Base-by-base conservation (phyloP, 768 basidiomycete genomes). In the Tephrocybe sp. region DNA sequence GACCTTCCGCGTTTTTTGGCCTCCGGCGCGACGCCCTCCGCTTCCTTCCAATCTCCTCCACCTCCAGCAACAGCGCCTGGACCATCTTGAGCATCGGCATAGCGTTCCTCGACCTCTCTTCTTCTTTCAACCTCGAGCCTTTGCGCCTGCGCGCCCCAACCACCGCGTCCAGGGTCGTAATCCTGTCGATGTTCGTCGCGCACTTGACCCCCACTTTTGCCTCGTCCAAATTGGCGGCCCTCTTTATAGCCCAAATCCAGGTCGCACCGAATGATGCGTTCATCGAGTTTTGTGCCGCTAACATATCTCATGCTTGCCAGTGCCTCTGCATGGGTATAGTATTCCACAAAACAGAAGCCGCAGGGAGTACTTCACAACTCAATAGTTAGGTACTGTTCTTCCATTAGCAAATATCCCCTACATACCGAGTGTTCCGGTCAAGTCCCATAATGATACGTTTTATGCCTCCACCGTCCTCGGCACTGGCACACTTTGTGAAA, bases 261-360 rank as follows among this genome's bases (percentile, higher is more conserved):
- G 74, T 99, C 97, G 64, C 95, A 98, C 41, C 97, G 89, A 56
- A 99, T 96, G 60, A 99, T 92, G 28, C 97, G 89, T 71, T 99
- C 97, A 69, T 99, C 97, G 18, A 99, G 84, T 73, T 98, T 98
- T 30, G 95, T 94, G n/a, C 96, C 97, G 45, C 90, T 93, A 61
- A 98, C 83, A 68, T 97, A 95, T 42, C 88, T 85, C 82, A 98
- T 86, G 55, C 88, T 86, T 36, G 93, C 90, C 34, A 97, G 76
- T 15, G 97, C 96, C 69, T 98, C 95, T 4, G 85, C 77, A 63
- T 98, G 93, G 9, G 92, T 92, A 66, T 98, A 98, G 66, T 91
- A 99, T 66, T 93, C 91, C 51, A 95, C 95, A 60, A 94, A 98
- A 73, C 96, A 94, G 68, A 97, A 94, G 20, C 96, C 88, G 62